Base-by-base conservation (phyloP, 306 rosid genomes). In the Astragalus membranaceus region DNA sequence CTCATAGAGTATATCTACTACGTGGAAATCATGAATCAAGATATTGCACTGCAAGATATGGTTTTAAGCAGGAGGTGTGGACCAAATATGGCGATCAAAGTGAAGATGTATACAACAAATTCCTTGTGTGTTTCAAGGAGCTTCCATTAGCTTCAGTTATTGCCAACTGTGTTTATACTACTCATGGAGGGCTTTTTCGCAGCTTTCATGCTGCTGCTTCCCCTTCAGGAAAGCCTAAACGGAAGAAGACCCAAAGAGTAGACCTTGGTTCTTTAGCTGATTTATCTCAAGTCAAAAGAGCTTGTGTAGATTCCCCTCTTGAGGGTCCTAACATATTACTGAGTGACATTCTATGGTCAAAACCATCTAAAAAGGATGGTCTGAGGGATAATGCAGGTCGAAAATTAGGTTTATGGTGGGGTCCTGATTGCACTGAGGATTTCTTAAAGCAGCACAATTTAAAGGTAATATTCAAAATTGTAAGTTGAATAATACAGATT, bases 101-200 rank as follows among this genome's bases (percentile, higher is more conserved):
- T 65, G 92, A 86, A 78, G 57, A 69, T 14, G 86, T 90, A 46
- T 90, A 88, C 78, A 71, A 79, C 60, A 93, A 84, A 79, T 93
- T 88, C 78, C 75, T 90, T 50, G 85, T 79, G 50, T 85, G 96
- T 80, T 93, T 93, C 81, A 88, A 85, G 83, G 93, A 82, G 69
- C 98, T 93, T 67, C 96, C 98, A 42, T 83, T 93, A 84, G 96
- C 98, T 57, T 83, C 97, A 37, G 76, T 93, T 73, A 74, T 93
- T 71, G 85, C 88, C 47, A 83, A 86, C 29, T 75, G 85, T 79
- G 96, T 85, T 65, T 93, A 86, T 80, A 87, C 88, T 59, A 79
- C 93, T 66, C 96, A 90, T 67, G 98, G 98, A 81, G 96, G 98
- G 69, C 86, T 88, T 75, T 93, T 93, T 73, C 93, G 96, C 15